Percentiles rank a stretch among this genome's conserved stretches.
These are phyloP conservation scores for Metschnikowia cerradonensis DNA, from an alignment of 805 yeast genomes.

Conservation along the genomic window DNA sequence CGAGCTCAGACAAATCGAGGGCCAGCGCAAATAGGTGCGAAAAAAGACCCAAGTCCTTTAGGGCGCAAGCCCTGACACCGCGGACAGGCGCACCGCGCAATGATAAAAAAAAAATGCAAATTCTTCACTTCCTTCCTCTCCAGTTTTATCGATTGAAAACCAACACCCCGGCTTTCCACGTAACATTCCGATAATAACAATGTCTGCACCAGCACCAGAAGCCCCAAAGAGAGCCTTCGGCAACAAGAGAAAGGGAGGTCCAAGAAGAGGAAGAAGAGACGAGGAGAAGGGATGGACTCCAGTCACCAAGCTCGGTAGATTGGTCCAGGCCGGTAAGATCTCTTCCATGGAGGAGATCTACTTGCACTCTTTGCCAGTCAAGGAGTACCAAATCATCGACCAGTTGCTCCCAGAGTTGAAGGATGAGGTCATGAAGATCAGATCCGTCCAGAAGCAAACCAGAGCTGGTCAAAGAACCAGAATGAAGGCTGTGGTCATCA, in stretches of 20 bases:
- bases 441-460: slow-evolving; percentile 99
- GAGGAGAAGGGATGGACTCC: slow-evolving; percentile 99
- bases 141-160: slow-evolving; percentile 56
- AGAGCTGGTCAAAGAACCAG: slow-evolving; percentile 99
- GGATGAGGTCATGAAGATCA: slow-evolving; percentile 99
- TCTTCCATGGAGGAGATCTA: slow-evolving; percentile 95
- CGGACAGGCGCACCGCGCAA: slow-evolving; percentile 1
- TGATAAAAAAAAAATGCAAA: slow-evolving; percentile 6
- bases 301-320: slow-evolving; percentile 99
- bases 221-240: slow-evolving; percentile 50
- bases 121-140: slow-evolving; percentile 10
- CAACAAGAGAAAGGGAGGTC: slow-evolving; percentile 54
- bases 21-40: neutral
- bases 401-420: slow-evolving; percentile 89
- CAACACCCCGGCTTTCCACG: slow-evolving; percentile 73
- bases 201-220: slow-evolving; percentile 44
- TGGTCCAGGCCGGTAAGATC: slow-evolving; percentile 98
- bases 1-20: too few relatives aligned
- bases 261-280: slow-evolving; percentile 57
- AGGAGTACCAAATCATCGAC: slow-evolving; percentile 99
- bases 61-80: slow-evolving; percentile 14
- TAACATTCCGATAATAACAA: slow-evolving; percentile 54
- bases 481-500: slow-evolving; percentile 99
- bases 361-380: slow-evolving; percentile 98
- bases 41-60: neutral